Base-by-base conservation (phyloP, 1,139 yeast species). In the Suhomyces bokatorum region DNA sequence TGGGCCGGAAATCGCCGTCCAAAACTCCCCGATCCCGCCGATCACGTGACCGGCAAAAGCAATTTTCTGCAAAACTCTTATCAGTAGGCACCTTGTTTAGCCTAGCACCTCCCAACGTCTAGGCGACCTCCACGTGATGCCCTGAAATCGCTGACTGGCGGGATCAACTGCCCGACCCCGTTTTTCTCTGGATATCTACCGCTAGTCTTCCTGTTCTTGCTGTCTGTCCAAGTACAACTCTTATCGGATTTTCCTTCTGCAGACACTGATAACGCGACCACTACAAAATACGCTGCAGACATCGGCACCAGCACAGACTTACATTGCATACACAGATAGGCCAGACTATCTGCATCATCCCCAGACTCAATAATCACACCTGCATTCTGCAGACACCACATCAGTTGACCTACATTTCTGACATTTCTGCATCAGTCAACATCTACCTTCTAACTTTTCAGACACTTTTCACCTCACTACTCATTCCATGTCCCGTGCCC, bases 401-500 rank as follows among this genome's bases (percentile, higher is more conserved):
- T n/a, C n/a, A n/a, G n/a, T n/a, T n/a, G n/a, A n/a, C n/a, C n/a
- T n/a, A n/a, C n/a, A n/a, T n/a, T n/a, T n/a, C n/a, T n/a, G n/a
- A n/a, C n/a, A n/a, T n/a, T 17, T 5, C 17, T 4, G 29, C 29
- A 12, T 4, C 29, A 8, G 29, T n/a, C 29, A 26, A 26, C 12
- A n/a, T 6, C 8, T 12, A 26, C n/a, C n/a, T 26, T 12, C 17
- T 13, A 11, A 30, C 6, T n/a, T 30, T 13, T 13, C 32, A 13
- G 32, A 30, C 16, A 13, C 15, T 30, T 30, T 14, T 30, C 32
- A 30, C 16, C n/a, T n/a, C 3, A 26, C 29, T 11, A 26, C 29
- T 7, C n/a, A 10, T 10, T 17, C 28, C 40, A 81, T 81, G 85
- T 75, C 85, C 22, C 70, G 75, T 51, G 91, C 93, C 4, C 69